phyloP scores from a whole-genome alignment of 164 flowering plant species.

The Buxus sempervirens region DNA sequence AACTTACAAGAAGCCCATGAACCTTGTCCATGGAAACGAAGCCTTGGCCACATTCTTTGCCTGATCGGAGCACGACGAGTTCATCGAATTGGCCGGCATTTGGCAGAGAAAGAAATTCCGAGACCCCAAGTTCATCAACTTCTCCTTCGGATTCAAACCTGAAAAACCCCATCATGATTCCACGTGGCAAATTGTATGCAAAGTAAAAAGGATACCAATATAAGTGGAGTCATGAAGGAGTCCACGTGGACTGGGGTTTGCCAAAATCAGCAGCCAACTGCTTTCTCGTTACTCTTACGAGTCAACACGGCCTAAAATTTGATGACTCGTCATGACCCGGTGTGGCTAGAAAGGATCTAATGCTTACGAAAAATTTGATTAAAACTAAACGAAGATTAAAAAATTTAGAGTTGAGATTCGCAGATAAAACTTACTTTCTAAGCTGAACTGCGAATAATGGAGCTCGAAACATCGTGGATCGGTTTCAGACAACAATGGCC shows the following conservation, averaged over 20 bases:
- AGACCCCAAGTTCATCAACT: slow-evolving; percentile 54
- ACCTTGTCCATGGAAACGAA: slow-evolving; percentile 22
- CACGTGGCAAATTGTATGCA: background rate
- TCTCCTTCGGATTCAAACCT: slow-evolving; percentile 58
- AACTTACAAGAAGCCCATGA: slow-evolving; percentile 40
- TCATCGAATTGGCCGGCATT: slow-evolving; percentile 19
- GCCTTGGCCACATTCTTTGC: slow-evolving; percentile 15
- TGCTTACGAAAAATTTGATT: no score
- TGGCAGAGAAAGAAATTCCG: slow-evolving; percentile 62
- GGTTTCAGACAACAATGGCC: slow-evolving; percentile 46
- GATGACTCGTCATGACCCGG: no score
- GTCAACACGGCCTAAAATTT: no score
- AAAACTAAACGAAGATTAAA: background rate
- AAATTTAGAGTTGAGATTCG: background rate
- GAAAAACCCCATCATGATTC: slow-evolving; percentile 1
- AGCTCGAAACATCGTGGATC: slow-evolving; percentile 50
- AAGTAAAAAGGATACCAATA: background rate
- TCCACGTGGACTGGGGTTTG: no score
- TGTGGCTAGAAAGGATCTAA: no score
- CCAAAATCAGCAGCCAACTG: no score
- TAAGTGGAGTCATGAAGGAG: no score
- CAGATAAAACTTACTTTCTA: slow-evolving; percentile 49
- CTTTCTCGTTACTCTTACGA: no score
- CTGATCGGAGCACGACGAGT: slow-evolving; percentile 20
- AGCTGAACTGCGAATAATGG: slow-evolving; percentile 65